A percentile compares a stretch with the other conserved stretches of the same genome.
These are phyloP conservation scores for Nitzschia putrida DNA, from an alignment of 108 stramenopile species.

Conservation along the genomic window DNA sequence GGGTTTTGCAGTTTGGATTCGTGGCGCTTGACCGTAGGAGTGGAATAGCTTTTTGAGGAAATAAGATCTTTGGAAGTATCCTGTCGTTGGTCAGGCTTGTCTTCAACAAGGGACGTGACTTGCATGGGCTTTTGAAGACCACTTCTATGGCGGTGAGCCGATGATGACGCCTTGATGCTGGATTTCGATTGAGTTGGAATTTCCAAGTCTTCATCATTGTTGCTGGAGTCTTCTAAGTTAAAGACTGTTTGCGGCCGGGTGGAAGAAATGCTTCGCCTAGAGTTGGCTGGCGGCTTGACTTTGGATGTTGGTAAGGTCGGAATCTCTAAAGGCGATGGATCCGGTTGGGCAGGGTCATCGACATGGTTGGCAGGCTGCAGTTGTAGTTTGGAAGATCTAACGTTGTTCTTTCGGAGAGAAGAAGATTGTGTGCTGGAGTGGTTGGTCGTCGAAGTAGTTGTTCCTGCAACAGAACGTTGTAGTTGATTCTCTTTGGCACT, in stretches of 20 bases:
- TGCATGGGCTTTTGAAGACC: slow-evolving; percentile 2
- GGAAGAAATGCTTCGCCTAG: neutral
- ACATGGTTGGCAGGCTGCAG: neutral
- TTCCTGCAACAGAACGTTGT: neutral
- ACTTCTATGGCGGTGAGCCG: neutral
- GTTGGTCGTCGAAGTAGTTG: neutral
- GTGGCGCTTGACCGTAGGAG: slow-evolving; percentile 1
- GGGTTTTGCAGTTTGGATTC: slow-evolving; percentile 44
- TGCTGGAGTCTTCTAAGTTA: slow-evolving; percentile 10
- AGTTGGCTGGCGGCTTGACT: neutral
- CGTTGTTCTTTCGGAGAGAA: neutral
- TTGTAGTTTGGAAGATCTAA: neutral
- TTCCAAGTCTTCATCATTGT: neutral
- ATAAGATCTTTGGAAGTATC: neutral
- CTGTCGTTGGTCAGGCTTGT: neutral
- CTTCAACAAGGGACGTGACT: neutral
- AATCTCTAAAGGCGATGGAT: neutral
- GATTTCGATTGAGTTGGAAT: neutral
- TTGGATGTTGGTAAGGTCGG: neutral
- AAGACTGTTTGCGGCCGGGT: slow-evolving; percentile 21
- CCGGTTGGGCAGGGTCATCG: slow-evolving; percentile 6
- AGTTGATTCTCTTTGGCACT: neutral
- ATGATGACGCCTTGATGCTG: too few relatives aligned
- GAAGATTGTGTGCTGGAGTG: neutral
- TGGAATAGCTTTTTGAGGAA: neutral